Evolutionary conservation across 1,139 yeast genomes (phyloP), one percentile per base, ranked within the genome.

Genomic region (Geotrichum aggregatum): DNA sequence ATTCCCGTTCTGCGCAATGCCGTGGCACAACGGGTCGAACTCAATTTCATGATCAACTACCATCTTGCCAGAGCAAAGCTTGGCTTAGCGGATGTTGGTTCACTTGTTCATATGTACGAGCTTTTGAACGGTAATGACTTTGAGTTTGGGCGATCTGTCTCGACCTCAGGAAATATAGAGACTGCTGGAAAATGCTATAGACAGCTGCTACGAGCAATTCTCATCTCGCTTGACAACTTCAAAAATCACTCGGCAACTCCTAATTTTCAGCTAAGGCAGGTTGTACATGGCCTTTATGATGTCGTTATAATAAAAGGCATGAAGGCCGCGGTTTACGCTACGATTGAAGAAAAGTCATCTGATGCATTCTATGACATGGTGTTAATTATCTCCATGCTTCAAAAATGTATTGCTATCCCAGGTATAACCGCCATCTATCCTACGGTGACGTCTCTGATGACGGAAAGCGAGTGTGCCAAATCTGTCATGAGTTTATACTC

Each of bases 401-500:
- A 84, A 58, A 74, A 78, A 3, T 77, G 84, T 55, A 75, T 82
- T 16, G 69, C 68, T 5, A 64, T 84, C 48, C 76, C 78, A 1
- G 76, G 82, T 1, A 73, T 83, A 0, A 61, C 71, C 0, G 72
- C 77, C 18, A 72, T 83, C 52, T 76, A 77, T 47, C 63, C 73
- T 3, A 77, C 77, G 38, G 67, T 85, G 59, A 79, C 87, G 0
- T 71, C 74, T 6, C 70, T 79, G 1, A 70, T 87, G 52, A 73
- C 75, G 31, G 82, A 80, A 26, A 73, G 78, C 30, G 88, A 83
- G 1, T 78, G 88, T 0, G 74, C 85, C 33, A 77, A 80, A 50
- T 75, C 86, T 0, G 74, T 87, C 30, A 68, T 87, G 61, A 79
- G 81, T 53, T 71, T 87, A 14, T 88, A 82, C 65, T 78, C 92